A percentile compares a stretch with the other conserved stretches of the same genome.
phyloP scores from a whole-genome alignment of 768 basidiomycete genomes.

The Suillus variegatus region DNA sequence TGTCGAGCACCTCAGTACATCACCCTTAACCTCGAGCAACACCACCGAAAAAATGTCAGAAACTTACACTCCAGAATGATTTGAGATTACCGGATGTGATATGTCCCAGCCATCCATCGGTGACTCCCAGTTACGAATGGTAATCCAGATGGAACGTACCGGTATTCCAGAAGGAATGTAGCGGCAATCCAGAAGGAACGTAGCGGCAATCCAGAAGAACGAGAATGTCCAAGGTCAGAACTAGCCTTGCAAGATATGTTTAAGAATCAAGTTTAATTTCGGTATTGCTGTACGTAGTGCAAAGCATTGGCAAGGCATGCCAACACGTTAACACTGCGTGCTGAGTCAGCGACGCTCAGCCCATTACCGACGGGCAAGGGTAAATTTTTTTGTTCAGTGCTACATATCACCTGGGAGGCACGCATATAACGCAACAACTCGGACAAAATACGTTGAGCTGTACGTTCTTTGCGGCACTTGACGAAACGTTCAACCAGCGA shows the following conservation, averaged over 20 bases:
- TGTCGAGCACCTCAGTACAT: neutral
- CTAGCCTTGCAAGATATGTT: neutral
- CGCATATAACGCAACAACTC: neutral
- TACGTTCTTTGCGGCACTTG: neutral
- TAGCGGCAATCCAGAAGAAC: neutral
- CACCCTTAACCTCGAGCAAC: neutral
- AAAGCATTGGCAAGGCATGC: too few species aligned
- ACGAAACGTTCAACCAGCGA: neutral
- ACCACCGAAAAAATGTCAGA: neutral
- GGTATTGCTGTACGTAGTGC: neutral
- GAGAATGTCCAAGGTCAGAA: neutral
- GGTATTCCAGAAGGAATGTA: neutral
- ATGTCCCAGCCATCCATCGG: slow-evolving; percentile 2
- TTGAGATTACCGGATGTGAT: slow-evolving; percentile 5
- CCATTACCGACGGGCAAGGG: neutral
- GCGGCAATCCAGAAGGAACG: too few species aligned
- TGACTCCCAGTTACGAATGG: neutral
- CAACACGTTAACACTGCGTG: neutral
- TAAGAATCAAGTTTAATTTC: neutral
- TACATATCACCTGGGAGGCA: neutral
- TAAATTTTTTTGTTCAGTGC: neutral
- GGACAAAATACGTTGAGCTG: neutral
- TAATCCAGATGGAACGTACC: neutral
- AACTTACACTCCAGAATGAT: neutral
- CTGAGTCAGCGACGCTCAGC: neutral